Conservation (phyloP, 106 monocot genomes). For the Agapanthus africanus region DNA sequence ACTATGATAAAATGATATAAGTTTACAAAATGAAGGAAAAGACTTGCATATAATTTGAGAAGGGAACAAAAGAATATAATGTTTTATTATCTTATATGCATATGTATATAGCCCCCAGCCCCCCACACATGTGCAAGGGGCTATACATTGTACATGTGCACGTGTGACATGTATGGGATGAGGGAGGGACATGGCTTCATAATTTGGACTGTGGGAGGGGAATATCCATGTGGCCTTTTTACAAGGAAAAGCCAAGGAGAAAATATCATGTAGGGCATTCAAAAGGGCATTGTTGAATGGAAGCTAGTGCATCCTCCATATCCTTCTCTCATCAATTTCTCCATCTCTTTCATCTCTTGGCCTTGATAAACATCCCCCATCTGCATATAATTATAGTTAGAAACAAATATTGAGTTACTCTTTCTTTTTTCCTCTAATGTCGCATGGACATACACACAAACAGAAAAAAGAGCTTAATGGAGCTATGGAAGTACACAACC, state of each 20-base stretch:
- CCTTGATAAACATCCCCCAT: constrained; percentile 12
- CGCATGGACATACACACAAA: no score
- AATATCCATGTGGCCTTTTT: constrained; percentile 5
- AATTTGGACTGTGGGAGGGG: not conserved
- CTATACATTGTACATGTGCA: constrained; percentile 6
- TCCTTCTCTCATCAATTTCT: constrained; percentile 15
- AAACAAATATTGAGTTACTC: no score
- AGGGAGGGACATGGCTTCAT: not conserved
- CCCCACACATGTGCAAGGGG: constrained; percentile 7
- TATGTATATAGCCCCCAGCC: not conserved
- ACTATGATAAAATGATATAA: no score
- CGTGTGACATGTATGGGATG: constrained; percentile 11
- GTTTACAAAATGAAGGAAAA: no score
- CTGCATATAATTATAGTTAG: constrained; percentile 13
- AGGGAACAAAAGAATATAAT: not conserved
- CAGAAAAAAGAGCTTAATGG: no score
- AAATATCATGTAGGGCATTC: not conserved
- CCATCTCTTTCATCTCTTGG: constrained; percentile 24
- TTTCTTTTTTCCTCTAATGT: no score
- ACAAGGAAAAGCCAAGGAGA: constrained; percentile 2
- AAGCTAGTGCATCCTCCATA: constrained; percentile 21
- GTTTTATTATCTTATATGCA: not conserved
- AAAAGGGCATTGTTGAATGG: constrained; percentile 14
- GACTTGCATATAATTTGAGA: not conserved
- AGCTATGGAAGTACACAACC: no score